phyloP scores from a whole-genome alignment of 805 yeast genomes.

The Candida verbasci region DNA sequence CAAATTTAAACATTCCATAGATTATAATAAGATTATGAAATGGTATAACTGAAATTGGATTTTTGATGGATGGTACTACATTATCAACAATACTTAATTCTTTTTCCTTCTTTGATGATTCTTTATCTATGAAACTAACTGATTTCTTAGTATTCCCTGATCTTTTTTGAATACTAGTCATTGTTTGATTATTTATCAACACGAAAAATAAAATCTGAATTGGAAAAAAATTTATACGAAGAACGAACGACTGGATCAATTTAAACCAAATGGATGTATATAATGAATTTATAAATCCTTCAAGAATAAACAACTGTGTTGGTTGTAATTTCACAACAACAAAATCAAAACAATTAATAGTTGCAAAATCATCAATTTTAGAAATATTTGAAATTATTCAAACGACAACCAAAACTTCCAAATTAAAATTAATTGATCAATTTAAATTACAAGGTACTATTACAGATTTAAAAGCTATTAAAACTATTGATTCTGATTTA shows the following conservation, averaged over 20 bases:
- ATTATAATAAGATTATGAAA: constrained; percentile 24
- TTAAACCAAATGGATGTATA: constrained; percentile 72
- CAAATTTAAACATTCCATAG: constrained; percentile 25
- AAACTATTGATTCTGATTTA: constrained; percentile 43
- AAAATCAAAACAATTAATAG: constrained; percentile 50
- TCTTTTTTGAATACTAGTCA: not conserved
- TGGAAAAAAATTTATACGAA: no score
- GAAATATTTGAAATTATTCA: constrained; percentile 51
- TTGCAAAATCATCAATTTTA: constrained; percentile 67
- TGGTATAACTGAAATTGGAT: constrained; percentile 19
- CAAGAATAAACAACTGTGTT: constrained; percentile 61
- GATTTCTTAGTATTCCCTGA: not conserved
- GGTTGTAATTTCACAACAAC: constrained; percentile 48
- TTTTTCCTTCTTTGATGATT: not conserved
- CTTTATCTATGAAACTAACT: constrained; percentile 3
- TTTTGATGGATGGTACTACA: constrained; percentile 14
- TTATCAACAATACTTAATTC: not conserved
- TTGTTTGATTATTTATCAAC: no score
- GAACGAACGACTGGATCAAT: no score
- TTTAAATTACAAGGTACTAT: constrained; percentile 69
- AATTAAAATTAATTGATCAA: constrained; percentile 48
- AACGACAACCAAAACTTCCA: constrained; percentile 17
- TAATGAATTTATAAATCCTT: constrained; percentile 71
- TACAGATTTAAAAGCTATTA: constrained; percentile 49
- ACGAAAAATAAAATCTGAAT: no score